Conservation (phyloP, 129 eudicot species). For the sunflower (Helianthus annuus) region DNA sequence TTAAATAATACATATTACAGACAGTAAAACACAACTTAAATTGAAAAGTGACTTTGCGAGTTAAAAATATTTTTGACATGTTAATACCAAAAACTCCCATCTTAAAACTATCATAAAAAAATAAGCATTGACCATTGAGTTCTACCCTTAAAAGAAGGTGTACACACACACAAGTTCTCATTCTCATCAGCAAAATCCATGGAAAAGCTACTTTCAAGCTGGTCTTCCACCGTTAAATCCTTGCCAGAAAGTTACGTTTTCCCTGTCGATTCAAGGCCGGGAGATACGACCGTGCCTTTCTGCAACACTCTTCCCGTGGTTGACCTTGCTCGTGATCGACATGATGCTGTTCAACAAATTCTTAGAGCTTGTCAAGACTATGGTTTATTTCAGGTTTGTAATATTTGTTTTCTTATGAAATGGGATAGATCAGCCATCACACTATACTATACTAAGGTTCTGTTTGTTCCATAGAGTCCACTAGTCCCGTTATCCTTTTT, state of each 20-base stretch:
- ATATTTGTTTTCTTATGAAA: neutral
- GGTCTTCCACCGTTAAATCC: slow-evolving; percentile 26
- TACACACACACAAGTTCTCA: slow-evolving; percentile 1
- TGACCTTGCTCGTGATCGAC: slow-evolving; percentile 30
- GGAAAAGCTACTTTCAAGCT: slow-evolving; percentile 48
- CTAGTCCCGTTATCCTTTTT: neutral
- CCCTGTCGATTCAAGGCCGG: slow-evolving; percentile 37
- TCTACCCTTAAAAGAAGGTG: neutral
- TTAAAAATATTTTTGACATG: too few relatives aligned
- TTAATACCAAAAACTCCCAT: neutral
- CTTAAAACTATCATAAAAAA: neutral
- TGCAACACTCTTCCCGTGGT: slow-evolving; percentile 31
- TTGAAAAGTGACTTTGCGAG: too few relatives aligned
- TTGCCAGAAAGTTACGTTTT: slow-evolving; percentile 44
- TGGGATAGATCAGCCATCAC: too few relatives aligned
- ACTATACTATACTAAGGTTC: too few relatives aligned
- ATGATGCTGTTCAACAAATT: slow-evolving; percentile 43
- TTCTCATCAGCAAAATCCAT: slow-evolving; percentile 16
- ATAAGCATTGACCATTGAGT: slow-evolving; percentile 19
- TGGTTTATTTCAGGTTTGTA: slow-evolving; percentile 64
- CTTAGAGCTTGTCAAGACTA: slow-evolving; percentile 50
- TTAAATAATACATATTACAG: too few relatives aligned
- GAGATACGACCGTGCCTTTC: slow-evolving; percentile 25
- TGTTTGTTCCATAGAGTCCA: neutral
- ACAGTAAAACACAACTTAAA: too few relatives aligned